Evolutionary conservation across 768 basidiomycete species (phyloP).

Genomic region (Boletus bicolor): DNA sequence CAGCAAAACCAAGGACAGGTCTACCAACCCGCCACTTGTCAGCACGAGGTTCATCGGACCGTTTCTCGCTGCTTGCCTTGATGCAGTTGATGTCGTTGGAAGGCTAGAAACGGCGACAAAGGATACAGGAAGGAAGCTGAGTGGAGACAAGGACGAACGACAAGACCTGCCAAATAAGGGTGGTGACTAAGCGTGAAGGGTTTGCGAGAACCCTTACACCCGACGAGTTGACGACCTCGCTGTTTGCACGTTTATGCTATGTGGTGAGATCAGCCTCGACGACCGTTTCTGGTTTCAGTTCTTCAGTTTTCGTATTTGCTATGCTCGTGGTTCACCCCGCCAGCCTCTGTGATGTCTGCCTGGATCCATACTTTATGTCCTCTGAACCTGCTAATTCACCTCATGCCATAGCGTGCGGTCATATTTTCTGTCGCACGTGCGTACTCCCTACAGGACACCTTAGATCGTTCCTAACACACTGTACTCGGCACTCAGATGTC

Average conservation of each 20-base stretch:
- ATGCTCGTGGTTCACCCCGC: conserved; percentile 67
- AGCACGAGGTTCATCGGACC: conserved; percentile 30
- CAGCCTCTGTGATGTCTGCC: conserved; percentile 75
- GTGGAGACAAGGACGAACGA: conserved; percentile 1
- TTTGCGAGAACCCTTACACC: conserved; percentile 21
- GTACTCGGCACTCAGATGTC: conserved; percentile 43
- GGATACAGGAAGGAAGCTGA: not conserved
- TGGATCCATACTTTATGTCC: conserved; percentile 56
- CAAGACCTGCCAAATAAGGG: conserved; percentile 19
- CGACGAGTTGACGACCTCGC: conserved; percentile 12
- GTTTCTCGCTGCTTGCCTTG: conserved; percentile 32
- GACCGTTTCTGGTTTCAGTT: conserved; percentile 26
- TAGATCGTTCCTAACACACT: conserved; percentile 13
- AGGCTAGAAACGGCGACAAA: not conserved
- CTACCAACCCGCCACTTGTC: conserved; percentile 8
- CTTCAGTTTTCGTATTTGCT: conserved; percentile 25
- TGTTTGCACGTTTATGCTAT: conserved; percentile 34
- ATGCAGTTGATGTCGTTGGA: conserved; percentile 14
- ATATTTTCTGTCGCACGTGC: conserved; percentile 69
- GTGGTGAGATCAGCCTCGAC: conserved; percentile 30
- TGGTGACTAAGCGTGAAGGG: conserved; percentile 23
- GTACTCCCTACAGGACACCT: conserved; percentile 28
- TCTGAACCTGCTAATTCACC: conserved; percentile 50
- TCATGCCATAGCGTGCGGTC: conserved; percentile 73
- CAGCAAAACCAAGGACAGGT: too few species aligned